phyloP scores from a whole-genome alignment of 2,329 filamentous ascomycete species.

The Neonectria coccinea region DNA sequence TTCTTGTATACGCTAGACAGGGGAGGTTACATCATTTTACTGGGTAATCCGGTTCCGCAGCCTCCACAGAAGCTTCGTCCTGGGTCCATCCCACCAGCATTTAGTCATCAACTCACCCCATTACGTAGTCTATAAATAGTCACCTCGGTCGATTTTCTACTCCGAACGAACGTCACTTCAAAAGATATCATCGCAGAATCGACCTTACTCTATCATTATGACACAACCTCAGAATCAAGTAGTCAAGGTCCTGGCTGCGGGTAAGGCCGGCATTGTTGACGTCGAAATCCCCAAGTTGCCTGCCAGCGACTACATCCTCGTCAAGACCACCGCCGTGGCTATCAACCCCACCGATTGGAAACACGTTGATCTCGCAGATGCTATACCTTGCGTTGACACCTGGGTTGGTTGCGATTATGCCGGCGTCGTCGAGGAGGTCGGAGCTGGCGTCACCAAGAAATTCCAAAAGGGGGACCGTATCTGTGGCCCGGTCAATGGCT shows the following conservation, averaged over 20 bases:
- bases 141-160: too few species aligned
- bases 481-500: slow-evolving; percentile 18
- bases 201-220: too few species aligned
- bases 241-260: not conserved
- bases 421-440: slow-evolving; percentile 61
- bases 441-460: slow-evolving; percentile 49
- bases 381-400: slow-evolving; percentile 32
- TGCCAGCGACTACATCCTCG: not conserved
- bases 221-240: not conserved
- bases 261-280: not conserved
- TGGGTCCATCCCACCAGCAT: too few species aligned
- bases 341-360: slow-evolving; percentile 35
- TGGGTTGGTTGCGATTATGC: slow-evolving; percentile 59
- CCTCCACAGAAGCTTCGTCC: too few species aligned
- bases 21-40: too few species aligned
- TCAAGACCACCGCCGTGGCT: not conserved
- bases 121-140: too few species aligned
- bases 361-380: slow-evolving; percentile 36
- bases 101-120: too few species aligned
- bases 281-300: too few species aligned
- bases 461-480: slow-evolving; percentile 62
- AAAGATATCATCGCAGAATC: too few species aligned
- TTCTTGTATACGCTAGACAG: too few species aligned
- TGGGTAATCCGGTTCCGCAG: too few species aligned
- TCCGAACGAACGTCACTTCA: too few species aligned